Evolutionary conservation across 2,329 filamentous ascomycete genomes (phyloP).

Genomic region (Peltaster fructicola): DNA sequence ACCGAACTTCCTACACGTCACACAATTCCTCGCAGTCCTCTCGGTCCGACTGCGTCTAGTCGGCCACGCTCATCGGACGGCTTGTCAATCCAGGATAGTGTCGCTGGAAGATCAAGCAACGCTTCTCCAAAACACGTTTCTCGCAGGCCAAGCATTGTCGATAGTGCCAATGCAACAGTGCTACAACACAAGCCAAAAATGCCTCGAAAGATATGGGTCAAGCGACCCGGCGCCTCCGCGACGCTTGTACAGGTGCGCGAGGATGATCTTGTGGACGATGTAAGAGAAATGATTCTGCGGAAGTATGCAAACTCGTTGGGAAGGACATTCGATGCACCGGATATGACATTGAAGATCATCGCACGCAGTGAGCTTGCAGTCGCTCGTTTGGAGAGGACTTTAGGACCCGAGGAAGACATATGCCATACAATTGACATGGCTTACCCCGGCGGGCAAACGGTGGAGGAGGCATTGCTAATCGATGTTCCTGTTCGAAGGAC

Average conservation of each 20-base stretch:
- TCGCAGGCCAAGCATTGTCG: background rate
- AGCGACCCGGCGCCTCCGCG: slow-evolving; percentile 65
- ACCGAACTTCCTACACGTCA: too few relatives aligned
- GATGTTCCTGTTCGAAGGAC: slow-evolving; percentile 64
- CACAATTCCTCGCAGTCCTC: too few relatives aligned
- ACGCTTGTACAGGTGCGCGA: slow-evolving; percentile 74
- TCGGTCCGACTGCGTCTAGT: too few relatives aligned
- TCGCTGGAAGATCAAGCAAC: too few relatives aligned
- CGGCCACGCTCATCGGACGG: too few relatives aligned
- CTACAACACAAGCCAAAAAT: slow-evolving; percentile 36
- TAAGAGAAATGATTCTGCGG: slow-evolving; percentile 75
- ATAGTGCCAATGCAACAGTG: slow-evolving; percentile 1
- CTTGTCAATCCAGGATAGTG: too few relatives aligned
- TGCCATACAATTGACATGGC: slow-evolving; percentile 59
- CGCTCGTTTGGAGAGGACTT: slow-evolving; percentile 38
- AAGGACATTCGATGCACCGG: slow-evolving; percentile 74
- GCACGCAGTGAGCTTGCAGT: slow-evolving; percentile 33
- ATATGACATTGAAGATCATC: slow-evolving; percentile 61
- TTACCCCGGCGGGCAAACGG: slow-evolving; percentile 70
- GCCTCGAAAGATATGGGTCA: slow-evolving; percentile 85
- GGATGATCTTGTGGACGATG: slow-evolving; percentile 85
- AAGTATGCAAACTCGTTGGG: slow-evolving; percentile 93
- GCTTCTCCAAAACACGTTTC: background rate
- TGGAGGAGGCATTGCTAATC: slow-evolving; percentile 81
- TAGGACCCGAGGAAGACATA: slow-evolving; percentile 79